Base-by-base conservation (phyloP, 108 stramenopile genomes). In the Licmophora abbreviata region DNA sequence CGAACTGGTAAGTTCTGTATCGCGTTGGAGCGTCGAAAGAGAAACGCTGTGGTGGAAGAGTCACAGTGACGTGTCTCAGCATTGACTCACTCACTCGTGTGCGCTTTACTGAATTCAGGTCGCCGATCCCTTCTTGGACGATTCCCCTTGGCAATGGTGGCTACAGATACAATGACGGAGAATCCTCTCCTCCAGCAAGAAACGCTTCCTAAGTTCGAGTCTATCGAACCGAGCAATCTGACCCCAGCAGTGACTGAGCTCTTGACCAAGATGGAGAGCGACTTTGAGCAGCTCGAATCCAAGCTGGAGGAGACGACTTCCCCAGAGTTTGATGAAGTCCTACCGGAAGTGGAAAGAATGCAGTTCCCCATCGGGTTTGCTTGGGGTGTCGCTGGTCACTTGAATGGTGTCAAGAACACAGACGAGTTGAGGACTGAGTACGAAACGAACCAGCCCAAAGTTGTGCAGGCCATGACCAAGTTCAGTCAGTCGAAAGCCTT, bases 371-470 rank as follows among this genome's bases (percentile, higher is more conserved):
- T 79, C 23, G 80, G 81, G 22, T 97, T 76, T 59, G 86, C 77
- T 3, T 98, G 97, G 97, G 95, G 95, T 12, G 84, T 98, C n/a
- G 94, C 96, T 23, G 79, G 88, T 22, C 97, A 98, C 69, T 74
- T 98, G 47, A 94, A 93, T 45, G 95, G 94, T 0, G 97, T 98
- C 29, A 95, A 96, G 76, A 94, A 97, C 69, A 71, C 77, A 7
- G 94, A 95, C 21, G 92, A 87, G 34, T 64, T 98, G n/a, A 77
- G 97, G 4, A 64, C 73, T 37, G 95, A 85, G 29, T 94, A 98
- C 66, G 91, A 95, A 65, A 65, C 65, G 29, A 88, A 90, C 56
- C 95, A 96, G 58, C 88, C 92, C 25, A 82, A 85, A 47, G 88
- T 98, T n/a, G 88, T 98, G 15, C 59, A 83, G 64, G 71, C 80